Percentiles rank a stretch among this genome's conserved stretches.
Conservation (phyloP, 805 yeast genomes). For the Candida silvatica region DNA sequence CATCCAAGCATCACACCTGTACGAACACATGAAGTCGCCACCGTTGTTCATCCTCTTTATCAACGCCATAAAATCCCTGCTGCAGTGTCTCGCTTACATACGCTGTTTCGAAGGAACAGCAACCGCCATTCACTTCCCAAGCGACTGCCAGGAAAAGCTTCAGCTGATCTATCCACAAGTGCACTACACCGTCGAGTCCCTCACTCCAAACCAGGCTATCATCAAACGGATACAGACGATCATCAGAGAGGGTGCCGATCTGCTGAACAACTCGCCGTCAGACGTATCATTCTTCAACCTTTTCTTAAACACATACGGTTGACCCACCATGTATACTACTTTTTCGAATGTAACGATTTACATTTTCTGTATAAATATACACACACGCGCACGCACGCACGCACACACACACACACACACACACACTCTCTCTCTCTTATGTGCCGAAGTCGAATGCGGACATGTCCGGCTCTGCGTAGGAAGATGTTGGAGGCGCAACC, state of each 20-base stretch:
- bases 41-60: slow-evolving; percentile 18
- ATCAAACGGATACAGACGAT: slow-evolving; percentile 9
- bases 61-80: slow-evolving; percentile 20
- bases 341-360: background rate
- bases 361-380: background rate
- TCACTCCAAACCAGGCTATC: too few relatives aligned
- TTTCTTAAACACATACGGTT: slow-evolving; percentile 1
- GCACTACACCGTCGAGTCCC: too few relatives aligned
- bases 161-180: slow-evolving; percentile 4
- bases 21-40: slow-evolving; percentile 9
- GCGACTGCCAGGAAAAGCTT: slow-evolving; percentile 4
- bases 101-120: slow-evolving; percentile 4
- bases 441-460: slow-evolving; percentile 48
- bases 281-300: slow-evolving; percentile 16
- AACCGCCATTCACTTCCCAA: slow-evolving; percentile 5
- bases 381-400: slow-evolving; percentile 4
- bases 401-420: slow-evolving; percentile 5
- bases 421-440: background rate
- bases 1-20: slow-evolving; percentile 11
- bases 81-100: slow-evolving; percentile 19
- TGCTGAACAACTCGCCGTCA: slow-evolving; percentile 12
- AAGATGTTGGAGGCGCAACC: too few relatives aligned
- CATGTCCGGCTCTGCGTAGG: slow-evolving; percentile 76
- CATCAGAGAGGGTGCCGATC: slow-evolving; percentile 13
- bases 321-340: background rate